These are phyloP conservation scores for Beauveria scarabaeidicola DNA, from an alignment of 2,329 filamentous ascomycete species.

Conservation along the genomic window DNA sequence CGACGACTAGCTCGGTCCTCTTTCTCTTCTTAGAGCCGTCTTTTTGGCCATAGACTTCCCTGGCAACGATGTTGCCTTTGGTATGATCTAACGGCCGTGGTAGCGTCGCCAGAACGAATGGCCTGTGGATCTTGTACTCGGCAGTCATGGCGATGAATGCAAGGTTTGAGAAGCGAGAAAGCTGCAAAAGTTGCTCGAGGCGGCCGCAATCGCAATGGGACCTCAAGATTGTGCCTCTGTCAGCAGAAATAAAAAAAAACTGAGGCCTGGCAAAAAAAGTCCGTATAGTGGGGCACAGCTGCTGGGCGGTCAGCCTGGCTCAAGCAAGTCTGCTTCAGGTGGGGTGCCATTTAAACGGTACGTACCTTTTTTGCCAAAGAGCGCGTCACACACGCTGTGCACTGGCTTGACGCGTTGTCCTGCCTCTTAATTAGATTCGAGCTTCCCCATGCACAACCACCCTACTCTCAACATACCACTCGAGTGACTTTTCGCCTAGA, in stretches of 20 bases:
- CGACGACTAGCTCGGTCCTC: slow-evolving; percentile 54
- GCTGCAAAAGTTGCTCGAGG: background rate
- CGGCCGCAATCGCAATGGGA: background rate
- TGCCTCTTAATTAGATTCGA: background rate
- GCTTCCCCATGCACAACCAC: background rate
- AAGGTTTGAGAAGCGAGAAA: background rate
- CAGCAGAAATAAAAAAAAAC: slow-evolving; percentile 27
- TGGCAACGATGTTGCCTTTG: slow-evolving; percentile 44
- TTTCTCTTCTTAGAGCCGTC: slow-evolving; percentile 52
- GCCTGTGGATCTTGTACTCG: slow-evolving; percentile 54
- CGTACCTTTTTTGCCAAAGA: slow-evolving; percentile 12
- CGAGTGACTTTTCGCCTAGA: background rate
- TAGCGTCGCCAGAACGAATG: slow-evolving; percentile 53
- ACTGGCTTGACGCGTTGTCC: slow-evolving; percentile 2
- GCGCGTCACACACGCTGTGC: background rate
- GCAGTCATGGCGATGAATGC: slow-evolving; percentile 39
- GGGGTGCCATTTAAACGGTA: slow-evolving; percentile 16
- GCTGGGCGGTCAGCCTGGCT: slow-evolving; percentile 6
- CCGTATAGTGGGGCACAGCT: slow-evolving; percentile 23
- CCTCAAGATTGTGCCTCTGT: background rate
- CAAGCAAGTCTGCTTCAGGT: background rate
- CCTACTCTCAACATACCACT: background rate
- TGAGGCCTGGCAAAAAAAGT: slow-evolving; percentile 26
- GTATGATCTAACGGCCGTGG: slow-evolving; percentile 48
- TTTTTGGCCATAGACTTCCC: slow-evolving; percentile 53